Conservation (phyloP, 2,329 filamentous ascomycete genomes). For the Colletotrichum sp. region DNA sequence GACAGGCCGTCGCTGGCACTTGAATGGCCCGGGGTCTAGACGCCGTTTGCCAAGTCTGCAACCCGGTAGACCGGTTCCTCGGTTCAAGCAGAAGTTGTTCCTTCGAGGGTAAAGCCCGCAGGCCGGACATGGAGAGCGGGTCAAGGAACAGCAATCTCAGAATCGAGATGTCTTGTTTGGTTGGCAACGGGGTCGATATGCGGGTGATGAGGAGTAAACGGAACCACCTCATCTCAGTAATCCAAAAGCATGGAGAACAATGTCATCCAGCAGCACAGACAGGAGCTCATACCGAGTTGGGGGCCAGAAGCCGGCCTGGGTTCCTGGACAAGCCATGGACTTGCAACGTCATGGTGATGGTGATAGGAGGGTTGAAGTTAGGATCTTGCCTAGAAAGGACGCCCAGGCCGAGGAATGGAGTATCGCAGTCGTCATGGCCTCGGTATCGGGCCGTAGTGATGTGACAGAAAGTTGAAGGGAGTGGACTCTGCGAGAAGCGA, state of each 20-base stretch:
- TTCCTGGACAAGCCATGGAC: background rate
- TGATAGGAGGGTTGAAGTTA: background rate
- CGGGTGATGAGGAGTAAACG: background rate
- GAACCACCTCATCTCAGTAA: background rate
- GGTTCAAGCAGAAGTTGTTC: background rate
- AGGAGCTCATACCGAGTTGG: background rate
- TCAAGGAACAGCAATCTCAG: background rate
- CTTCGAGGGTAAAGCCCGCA: background rate
- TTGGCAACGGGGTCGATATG: background rate
- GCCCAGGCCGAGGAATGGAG: background rate
- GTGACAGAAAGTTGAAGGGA: background rate
- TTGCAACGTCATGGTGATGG: background rate
- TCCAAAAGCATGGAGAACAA: background rate
- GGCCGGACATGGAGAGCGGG: background rate
- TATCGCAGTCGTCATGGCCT: background rate
- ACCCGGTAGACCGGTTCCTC: conserved; percentile 13
- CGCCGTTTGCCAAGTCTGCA: background rate
- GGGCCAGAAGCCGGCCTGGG: background rate
- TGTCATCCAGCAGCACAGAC: background rate
- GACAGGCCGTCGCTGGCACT: background rate
- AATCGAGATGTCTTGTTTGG: background rate
- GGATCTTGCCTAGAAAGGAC: background rate
- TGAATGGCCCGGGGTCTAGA: background rate
- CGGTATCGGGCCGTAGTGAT: background rate
- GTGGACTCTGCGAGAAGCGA: background rate